A percentile compares a stretch with the other conserved stretches of the same genome.
Conservation (phyloP, 768 basidiomycete genomes). For the Boletus subparvulus region DNA sequence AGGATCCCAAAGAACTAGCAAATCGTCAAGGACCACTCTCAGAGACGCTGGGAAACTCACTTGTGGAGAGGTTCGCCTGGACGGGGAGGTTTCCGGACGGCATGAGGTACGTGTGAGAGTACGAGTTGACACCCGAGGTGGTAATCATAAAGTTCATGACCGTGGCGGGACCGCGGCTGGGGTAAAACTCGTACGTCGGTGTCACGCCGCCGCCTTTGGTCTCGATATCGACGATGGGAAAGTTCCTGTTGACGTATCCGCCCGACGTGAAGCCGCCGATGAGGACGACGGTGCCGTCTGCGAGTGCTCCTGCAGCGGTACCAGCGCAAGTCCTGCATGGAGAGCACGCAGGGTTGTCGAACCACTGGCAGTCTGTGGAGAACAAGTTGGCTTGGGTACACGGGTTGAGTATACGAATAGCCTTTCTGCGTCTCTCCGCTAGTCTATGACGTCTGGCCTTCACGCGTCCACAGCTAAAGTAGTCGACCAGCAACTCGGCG, state of each 20-base stretch:
- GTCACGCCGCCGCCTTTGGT: constrained; percentile 65
- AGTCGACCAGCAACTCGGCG: too few relatives aligned
- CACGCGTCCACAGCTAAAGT: too few relatives aligned
- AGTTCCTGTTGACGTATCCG: constrained; percentile 74
- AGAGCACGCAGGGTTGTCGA: constrained; percentile 59
- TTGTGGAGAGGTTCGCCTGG: constrained; percentile 74
- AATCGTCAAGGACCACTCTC: neutral
- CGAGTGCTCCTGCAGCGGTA: constrained; percentile 71
- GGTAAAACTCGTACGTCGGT: constrained; percentile 81
- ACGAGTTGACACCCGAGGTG: constrained; percentile 79
- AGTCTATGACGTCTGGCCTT: too few relatives aligned
- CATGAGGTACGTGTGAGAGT: constrained; percentile 71
- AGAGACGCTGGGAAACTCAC: constrained; percentile 39
- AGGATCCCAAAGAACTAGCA: constrained; percentile 51
- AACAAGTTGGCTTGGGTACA: constrained; percentile 52
- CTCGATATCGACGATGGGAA: constrained; percentile 61
- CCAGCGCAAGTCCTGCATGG: constrained; percentile 70
- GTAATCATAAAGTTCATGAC: constrained; percentile 63
- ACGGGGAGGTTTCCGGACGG: constrained; percentile 73
- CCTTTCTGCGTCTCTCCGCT: too few relatives aligned
- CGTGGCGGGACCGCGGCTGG: constrained; percentile 49
- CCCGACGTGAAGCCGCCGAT: constrained; percentile 77
- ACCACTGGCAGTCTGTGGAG: constrained; percentile 60
- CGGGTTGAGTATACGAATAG: constrained; percentile 79
- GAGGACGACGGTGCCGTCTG: constrained; percentile 73